Conservation (phyloP, 2,329 filamentous ascomycete species). For the Sporothrix brunneoviolacea region DNA sequence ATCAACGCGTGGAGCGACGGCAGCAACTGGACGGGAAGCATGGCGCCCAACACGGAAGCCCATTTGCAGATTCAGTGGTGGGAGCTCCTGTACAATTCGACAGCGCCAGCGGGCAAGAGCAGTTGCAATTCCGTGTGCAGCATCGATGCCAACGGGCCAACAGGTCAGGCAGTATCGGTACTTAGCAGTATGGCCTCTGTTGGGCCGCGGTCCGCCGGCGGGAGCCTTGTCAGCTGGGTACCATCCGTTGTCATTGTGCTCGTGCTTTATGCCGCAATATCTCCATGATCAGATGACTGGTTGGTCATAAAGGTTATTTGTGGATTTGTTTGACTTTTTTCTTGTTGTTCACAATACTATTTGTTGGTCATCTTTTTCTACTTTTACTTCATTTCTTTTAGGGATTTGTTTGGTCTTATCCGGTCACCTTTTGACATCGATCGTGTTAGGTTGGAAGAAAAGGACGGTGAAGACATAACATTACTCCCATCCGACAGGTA, state of each 20-base stretch:
- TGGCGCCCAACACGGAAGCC: slow-evolving; percentile 43
- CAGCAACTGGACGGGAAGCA: slow-evolving; percentile 53
- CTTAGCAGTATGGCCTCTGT: no score
- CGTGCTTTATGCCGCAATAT: background rate
- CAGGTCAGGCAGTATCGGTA: slow-evolving; percentile 12
- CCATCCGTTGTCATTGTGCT: background rate
- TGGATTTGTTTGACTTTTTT: no score
- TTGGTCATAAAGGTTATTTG: no score
- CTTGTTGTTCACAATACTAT: no score
- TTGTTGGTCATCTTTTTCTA: background rate
- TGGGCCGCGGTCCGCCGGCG: no score
- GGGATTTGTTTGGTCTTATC: no score
- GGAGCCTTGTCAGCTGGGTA: background rate
- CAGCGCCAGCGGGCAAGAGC: slow-evolving; percentile 13
- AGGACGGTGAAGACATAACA: no score
- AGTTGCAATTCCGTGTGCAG: slow-evolving; percentile 22
- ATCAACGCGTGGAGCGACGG: slow-evolving; percentile 58
- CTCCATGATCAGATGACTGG: no score
- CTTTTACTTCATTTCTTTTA: background rate
- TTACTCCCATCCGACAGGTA: no score
- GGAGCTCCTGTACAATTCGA: slow-evolving; percentile 50
- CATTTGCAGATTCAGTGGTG: slow-evolving; percentile 57
- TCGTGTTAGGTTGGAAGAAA: no score
- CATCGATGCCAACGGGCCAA: slow-evolving; percentile 2
- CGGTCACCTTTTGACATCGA: no score